phyloP scores from a whole-genome alignment of 306 rosid genomes.

The Prunus padus region DNA sequence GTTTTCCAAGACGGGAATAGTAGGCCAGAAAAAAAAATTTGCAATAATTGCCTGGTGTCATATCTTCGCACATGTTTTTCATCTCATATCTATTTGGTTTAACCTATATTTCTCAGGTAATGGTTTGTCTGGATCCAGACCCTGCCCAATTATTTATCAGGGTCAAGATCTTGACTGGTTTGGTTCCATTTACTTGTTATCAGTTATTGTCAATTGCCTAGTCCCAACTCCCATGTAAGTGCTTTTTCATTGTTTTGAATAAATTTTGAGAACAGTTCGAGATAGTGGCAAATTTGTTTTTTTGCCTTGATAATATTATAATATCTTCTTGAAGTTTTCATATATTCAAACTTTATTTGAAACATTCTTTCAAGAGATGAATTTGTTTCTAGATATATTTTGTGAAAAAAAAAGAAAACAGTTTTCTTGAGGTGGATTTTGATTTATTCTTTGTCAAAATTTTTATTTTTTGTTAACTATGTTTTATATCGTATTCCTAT shows the following conservation, averaged over 20 bases:
- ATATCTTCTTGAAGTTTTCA: neutral
- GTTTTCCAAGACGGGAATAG: neutral
- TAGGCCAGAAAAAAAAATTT: neutral
- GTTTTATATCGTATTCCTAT: neutral
- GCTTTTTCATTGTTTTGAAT: neutral
- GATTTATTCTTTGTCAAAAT: neutral
- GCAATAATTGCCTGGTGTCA: neutral
- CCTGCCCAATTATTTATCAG: slow-evolving; percentile 2
- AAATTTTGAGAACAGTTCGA: neutral
- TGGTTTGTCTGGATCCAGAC: slow-evolving; percentile 10
- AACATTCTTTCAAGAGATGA: neutral
- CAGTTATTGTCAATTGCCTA: neutral
- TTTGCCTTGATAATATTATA: neutral
- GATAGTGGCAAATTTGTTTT: neutral
- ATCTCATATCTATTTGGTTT: neutral
- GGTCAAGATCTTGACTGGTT: slow-evolving; percentile 3
- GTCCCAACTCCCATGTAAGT: slow-evolving; percentile 3
- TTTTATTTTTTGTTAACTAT: neutral
- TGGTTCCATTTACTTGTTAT: neutral
- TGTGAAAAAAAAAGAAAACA: neutral
- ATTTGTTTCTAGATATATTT: neutral
- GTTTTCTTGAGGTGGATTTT: neutral
- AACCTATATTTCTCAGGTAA: slow-evolving; percentile 14
- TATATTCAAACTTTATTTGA: neutral
- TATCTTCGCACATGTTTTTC: neutral